These are phyloP conservation scores for Fusarium sp. DNA, from an alignment of 2,329 filamentous ascomycete species.

Conservation along the genomic window DNA sequence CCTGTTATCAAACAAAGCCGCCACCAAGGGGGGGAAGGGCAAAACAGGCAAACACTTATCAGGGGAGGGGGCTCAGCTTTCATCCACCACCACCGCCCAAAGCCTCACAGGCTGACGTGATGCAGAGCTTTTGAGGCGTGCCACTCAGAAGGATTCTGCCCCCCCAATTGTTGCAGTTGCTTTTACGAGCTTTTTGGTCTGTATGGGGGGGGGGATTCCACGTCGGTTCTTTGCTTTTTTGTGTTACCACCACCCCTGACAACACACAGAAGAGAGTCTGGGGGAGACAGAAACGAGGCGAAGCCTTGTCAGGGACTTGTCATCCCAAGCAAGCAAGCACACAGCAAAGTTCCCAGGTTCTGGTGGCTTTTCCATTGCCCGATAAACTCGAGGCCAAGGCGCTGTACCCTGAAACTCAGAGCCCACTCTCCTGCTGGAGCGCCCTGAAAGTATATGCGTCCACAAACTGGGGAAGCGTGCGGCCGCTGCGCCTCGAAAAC, in stretches of 20 bases:
- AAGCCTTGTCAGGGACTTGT: conserved; percentile 12
- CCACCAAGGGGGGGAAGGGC: background rate
- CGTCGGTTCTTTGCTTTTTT: conserved; percentile 22
- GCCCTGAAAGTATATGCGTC: conserved; percentile 14
- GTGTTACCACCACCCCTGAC: conserved; percentile 35
- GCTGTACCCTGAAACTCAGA: conserved; percentile 18
- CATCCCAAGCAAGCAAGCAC: background rate
- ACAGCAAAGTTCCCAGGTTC: background rate
- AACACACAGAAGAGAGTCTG: conserved; percentile 9
- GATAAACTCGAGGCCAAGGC: conserved; percentile 26
- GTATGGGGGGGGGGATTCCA: background rate
- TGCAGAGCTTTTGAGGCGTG: conserved; percentile 26
- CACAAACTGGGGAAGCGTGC: conserved; percentile 2
- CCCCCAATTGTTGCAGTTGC: background rate
- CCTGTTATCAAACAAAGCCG: conserved; percentile 13
- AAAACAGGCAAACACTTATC: background rate
- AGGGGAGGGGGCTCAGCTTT: background rate
- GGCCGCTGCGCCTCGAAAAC: conserved; percentile 11
- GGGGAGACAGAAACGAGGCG: conserved; percentile 16
- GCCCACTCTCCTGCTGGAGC: conserved; percentile 6
- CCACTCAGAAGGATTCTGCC: conserved; percentile 8
- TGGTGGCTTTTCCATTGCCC: conserved; percentile 28
- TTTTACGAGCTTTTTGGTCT: conserved; percentile 6
- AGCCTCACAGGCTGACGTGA: conserved; percentile 34
- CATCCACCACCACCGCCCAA: background rate